A percentile compares a stretch with the other conserved stretches of the same genome.
phyloP scores from a whole-genome alignment of 176 grass and related monocot species.

The Raddia distichophylla region DNA sequence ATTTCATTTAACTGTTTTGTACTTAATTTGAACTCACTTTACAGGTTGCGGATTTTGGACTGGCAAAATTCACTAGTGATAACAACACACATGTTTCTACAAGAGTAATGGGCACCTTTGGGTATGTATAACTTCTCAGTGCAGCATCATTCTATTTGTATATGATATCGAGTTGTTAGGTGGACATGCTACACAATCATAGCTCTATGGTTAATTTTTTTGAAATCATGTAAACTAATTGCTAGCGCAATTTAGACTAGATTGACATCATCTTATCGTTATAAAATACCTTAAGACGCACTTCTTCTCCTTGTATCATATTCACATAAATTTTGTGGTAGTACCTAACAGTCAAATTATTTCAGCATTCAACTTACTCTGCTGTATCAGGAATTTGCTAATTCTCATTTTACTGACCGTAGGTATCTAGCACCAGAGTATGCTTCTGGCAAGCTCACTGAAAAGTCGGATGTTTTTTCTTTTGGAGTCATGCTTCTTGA shows the following conservation, averaged over 20 bases:
- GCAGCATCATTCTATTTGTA: neutral
- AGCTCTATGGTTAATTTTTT: neutral
- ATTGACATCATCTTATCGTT: neutral
- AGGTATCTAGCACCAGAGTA: conserved; percentile 99
- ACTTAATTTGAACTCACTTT: neutral
- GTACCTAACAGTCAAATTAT: neutral
- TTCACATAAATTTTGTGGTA: neutral
- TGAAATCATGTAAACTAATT: neutral
- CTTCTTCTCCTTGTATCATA: conserved; percentile 6
- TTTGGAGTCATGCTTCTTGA: conserved; percentile 97
- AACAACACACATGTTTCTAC: conserved; percentile 79
- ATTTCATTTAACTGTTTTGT: conserved; percentile 9
- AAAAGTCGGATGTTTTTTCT: conserved; percentile 96
- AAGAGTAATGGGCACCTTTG: conserved; percentile 77
- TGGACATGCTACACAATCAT: neutral
- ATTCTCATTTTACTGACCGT: conserved; percentile 31
- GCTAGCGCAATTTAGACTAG: neutral
- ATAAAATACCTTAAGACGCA: neutral
- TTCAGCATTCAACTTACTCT: conserved; percentile 9
- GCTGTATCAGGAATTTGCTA: conserved; percentile 11
- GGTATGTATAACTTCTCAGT: conserved; percentile 49
- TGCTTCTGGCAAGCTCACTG: conserved; percentile 94
- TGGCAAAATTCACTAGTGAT: conserved; percentile 68
- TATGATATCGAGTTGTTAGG: neutral
- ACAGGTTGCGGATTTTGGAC: conserved; percentile 83